Base-by-base conservation (phyloP, 2,329 filamentous ascomycete species). In the Phialophora expanda region DNA sequence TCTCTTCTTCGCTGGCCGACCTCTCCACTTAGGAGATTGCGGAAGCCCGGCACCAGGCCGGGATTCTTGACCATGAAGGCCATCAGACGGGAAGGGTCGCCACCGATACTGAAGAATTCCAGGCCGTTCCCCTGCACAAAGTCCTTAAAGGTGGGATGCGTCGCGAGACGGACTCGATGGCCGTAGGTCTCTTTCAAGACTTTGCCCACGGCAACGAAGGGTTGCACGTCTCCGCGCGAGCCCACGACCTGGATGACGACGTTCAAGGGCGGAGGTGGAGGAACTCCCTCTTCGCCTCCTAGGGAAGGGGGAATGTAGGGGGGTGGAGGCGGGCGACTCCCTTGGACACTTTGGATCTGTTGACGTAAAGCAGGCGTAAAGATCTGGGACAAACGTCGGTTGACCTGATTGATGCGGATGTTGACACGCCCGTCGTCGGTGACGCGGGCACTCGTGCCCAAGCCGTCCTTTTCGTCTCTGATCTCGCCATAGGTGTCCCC, bases 11-110 rank as follows among this genome's bases (percentile, higher is more conserved):
- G 83, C 76, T 88, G 89, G 53, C 85, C 87, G 57, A 96, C 86
- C 74, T 94, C 91, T 7, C 92, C 92, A 69, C 85, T 90, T 65
- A 87, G 87, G 56, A 96, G 78, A 1, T 89, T 88, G 55, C 93
- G 89, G 65, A 94, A 86, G 0, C 90, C 89, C 1, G 92, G 92
- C 88, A 95, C 91, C 41, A 96, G 80, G 0, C 91, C 90, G 0
- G 92, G 91, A 71, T 95, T 90, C 77, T 93, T 93, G 54, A 95
- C 91, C 92, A 95, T 95, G 73, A 93, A 95, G 2, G 92, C 90
- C 90, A 92, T 92, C 48, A 92, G 80, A 73, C 90, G 85, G 1
- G 87, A 84, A 1, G 90, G 90, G 74, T 92, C 89, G 4, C 89
- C 90, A 20, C 90, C 89, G 61, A 92, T 90, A 67, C 79, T 85